Conservation (phyloP, 345 rosid species). For the Murraya koenigii region DNA sequence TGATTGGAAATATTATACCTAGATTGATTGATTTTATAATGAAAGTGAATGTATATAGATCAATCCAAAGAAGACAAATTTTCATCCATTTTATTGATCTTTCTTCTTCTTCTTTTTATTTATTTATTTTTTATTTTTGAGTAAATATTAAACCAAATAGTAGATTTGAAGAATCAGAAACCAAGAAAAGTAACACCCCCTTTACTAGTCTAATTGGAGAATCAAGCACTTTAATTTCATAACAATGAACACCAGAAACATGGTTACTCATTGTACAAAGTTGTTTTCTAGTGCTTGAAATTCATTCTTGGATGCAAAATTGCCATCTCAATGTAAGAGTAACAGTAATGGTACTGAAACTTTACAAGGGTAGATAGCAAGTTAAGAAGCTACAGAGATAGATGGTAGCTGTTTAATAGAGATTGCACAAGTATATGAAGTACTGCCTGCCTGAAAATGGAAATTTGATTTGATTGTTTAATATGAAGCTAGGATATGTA, state of each 20-base stretch:
- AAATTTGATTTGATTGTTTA: background rate
- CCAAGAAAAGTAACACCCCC: no score
- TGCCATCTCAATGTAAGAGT: background rate
- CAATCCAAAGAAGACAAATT: background rate
- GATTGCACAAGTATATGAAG: background rate
- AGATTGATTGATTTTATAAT: background rate
- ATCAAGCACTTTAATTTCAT: background rate
- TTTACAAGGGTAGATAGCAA: background rate
- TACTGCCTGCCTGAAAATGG: background rate
- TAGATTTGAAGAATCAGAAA: background rate
- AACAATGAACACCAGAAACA: background rate
- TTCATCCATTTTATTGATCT: no score
- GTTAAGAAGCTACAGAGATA: background rate
- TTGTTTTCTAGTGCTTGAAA: background rate
- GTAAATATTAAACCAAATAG: no score
- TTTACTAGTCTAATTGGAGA: background rate
- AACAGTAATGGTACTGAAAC: no score
- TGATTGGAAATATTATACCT: background rate
- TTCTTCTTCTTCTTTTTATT: no score
- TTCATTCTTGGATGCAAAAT: background rate
- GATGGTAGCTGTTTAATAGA: background rate
- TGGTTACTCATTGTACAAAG: background rate
- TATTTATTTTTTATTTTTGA: no score
- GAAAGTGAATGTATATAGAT: background rate
- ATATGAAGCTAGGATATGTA: background rate